Base-by-base conservation (phyloP, 768 basidiomycete genomes). In the Collybiopsis luxurians region DNA sequence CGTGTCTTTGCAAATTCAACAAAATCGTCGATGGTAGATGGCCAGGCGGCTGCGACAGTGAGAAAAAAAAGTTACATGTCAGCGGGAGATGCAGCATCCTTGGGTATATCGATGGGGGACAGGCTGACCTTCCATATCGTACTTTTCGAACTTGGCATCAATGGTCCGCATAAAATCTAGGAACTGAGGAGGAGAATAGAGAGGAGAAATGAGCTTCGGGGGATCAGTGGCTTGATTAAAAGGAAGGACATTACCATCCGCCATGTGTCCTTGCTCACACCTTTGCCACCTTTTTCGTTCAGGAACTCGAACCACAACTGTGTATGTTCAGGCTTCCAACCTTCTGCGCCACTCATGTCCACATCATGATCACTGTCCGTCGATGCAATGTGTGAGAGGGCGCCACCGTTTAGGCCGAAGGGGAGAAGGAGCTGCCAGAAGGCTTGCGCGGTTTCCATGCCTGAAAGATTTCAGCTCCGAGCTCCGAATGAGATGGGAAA, bases 191-290 rank as follows among this genome's bases (percentile, higher is more conserved):
- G 57, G 28, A 44, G 42, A 56, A 28, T 21, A n/a, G n/a, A n/a
- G n/a, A n/a, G n/a, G n/a, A n/a, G n/a, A n/a, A n/a, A n/a, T n/a
- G n/a, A n/a, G n/a, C n/a, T n/a, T n/a, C n/a, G n/a, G n/a, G n/a
- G n/a, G n/a, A 56, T 47, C 39, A 56, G 43, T 23, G 36, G 40
- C 19, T 34, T 15, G 17, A 45, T 13, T 28, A 30, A 50, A n/a
- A 24, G 39, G 31, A 21, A 48, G 52, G 26, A 51, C 52, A 27
- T 36, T n/a, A 90, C 92, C 91, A 94, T 93, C 51, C 78, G 71
- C 92, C 92, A 94, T 17, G 89, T 90, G 72, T 93, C 92, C 72
- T 89, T 91, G 73, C 90, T 93, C 30, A 95, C 80, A 4, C 90
- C 92, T 66, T 88, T 89, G 21, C 76, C 76, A 1, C 84, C 85